Evolutionary conservation across 805 yeast species (phyloP).

Genomic region (Ogataea degrootiae): DNA sequence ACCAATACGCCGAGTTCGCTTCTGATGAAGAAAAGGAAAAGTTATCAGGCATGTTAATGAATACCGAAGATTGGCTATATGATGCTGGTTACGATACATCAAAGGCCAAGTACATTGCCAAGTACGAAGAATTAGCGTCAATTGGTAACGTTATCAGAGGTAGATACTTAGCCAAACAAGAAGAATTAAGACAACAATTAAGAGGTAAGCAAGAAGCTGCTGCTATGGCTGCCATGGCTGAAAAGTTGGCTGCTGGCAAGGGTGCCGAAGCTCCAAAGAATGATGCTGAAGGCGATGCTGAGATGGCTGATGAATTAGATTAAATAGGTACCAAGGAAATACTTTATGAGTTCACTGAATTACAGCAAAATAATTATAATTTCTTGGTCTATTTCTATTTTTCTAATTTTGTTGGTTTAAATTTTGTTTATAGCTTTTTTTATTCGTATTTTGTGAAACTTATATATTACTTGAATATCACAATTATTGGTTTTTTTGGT

Average conservation of each 20-base stretch:
- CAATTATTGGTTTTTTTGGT: no score
- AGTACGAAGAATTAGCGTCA: constrained; percentile 93
- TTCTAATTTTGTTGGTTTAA: background rate
- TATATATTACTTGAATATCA: no score
- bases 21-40: constrained; percentile 84
- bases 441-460: no score
- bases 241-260: constrained; percentile 76
- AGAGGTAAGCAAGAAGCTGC: constrained; percentile 85
- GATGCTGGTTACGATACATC: constrained; percentile 95
- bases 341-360: background rate
- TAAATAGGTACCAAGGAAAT: constrained; percentile 2
- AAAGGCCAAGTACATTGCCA: constrained; percentile 96
- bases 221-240: constrained; percentile 78
- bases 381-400: background rate
- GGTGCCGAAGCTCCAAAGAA: constrained; percentile 41
- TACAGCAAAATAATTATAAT: background rate
- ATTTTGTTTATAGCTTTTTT: background rate
- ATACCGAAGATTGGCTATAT: constrained; percentile 97
- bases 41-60: constrained; percentile 65
- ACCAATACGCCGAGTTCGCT: constrained; percentile 82
- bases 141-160: constrained; percentile 94
- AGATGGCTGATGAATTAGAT: constrained; percentile 28
- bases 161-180: constrained; percentile 89
- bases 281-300: constrained; percentile 33
- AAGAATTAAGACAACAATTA: constrained; percentile 87